Conservation (phyloP, 495 filamentous ascomycete species). For the Penicillium manginii region DNA sequence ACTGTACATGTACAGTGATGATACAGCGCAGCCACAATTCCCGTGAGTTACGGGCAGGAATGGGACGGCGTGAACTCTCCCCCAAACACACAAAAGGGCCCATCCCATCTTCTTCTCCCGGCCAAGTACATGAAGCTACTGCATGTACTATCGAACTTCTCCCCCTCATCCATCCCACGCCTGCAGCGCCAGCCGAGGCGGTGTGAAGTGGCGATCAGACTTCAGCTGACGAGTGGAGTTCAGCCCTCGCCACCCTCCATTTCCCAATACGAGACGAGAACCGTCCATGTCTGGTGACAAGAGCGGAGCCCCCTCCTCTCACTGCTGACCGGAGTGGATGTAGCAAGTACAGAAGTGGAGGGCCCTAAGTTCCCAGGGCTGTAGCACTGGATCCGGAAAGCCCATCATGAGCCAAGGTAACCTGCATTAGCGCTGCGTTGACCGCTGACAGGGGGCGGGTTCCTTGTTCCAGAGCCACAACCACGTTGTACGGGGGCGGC, state of each 20-base stretch:
- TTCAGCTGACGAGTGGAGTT: constrained; percentile 37
- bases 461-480: constrained; percentile 34
- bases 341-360: constrained; percentile 12
- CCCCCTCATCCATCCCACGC: constrained; percentile 3
- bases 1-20: too few relatives aligned
- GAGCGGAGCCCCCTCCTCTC: constrained; percentile 15
- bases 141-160: constrained; percentile 27
- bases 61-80: background rate
- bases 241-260: constrained; percentile 28
- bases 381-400: constrained; percentile 41
- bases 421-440: constrained; percentile 48
- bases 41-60: too few relatives aligned
- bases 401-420: constrained; percentile 42
- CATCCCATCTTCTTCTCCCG: constrained; percentile 18
- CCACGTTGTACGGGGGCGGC: constrained; percentile 29
- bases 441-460: constrained; percentile 38
- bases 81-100: background rate
- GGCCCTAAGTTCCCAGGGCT: constrained; percentile 43
- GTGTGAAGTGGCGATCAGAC: constrained; percentile 41
- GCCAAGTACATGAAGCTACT: constrained; percentile 32
- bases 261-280: constrained; percentile 18
- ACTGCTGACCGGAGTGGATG: constrained; percentile 10
- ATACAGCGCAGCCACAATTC: too few relatives aligned
- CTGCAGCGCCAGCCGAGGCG: constrained; percentile 17
- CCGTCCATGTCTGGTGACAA: constrained; percentile 24